Evolutionary conservation across 805 yeast genomes (phyloP), one percentile per base, ranked within the genome.

Genomic region (Candida methanosorbosa): DNA sequence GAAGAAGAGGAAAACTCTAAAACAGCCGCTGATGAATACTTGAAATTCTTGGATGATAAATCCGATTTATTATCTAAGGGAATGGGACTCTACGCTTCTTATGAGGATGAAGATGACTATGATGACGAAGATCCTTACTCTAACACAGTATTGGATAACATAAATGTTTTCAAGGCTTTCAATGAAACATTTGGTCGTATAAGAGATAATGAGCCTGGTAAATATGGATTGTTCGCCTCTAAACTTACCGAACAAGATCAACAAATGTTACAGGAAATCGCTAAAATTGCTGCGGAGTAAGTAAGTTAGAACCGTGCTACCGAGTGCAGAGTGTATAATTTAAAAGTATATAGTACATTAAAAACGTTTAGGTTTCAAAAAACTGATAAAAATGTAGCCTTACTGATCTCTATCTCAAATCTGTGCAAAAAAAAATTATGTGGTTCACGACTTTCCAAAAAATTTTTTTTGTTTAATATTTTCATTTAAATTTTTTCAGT

Each of bases 111-210:
- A 38, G 45, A 53, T 30, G 49, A 46, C 35, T 49, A 46, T 32
- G 61, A 54, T 14, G 63, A 56, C 23, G 97, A 88, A 50, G 95
- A 82, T 50, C 77, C 95, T 9, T 64, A 82, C 51, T 72, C 82
- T 18, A 81, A 78, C 43, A 81, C 90, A 1, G 79, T 94, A 4
- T 67, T 92, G 32, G 97, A 90, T 50, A 63, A 66, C 28, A 59
- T 87, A 33, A 82, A 90, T 50, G 78, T 82, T 3, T 86, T 78
- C 56, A 65, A 66, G 13, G 72, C 75, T 3, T 77, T 87, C 56
- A 74, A 78, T 37, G 68, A 72, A 15, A 68, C 72, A 15, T 57
- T 84, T 14, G 39, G 63, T 3, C 49, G 53, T 2, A 50, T 82
- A 16, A 78, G 75, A 45, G 65, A 61, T 21, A 50, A 56, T 8